Conservation (phyloP, 306 rosid genomes). For the Fragaria iinumae region DNA sequence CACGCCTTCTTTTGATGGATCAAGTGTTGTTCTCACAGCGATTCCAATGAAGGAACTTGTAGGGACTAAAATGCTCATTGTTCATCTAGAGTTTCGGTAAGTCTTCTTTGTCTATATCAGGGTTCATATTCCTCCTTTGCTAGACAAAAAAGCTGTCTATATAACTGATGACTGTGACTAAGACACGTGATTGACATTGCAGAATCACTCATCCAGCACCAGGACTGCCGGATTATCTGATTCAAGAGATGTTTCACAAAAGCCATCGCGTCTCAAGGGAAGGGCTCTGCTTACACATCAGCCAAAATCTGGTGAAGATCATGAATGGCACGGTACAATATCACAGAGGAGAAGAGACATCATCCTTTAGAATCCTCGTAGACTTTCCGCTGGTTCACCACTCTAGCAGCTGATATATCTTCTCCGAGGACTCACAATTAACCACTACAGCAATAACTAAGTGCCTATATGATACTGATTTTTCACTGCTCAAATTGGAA, state of each 20-base stretch:
- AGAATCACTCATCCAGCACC: slow-evolving; percentile 44
- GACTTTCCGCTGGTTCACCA: slow-evolving; percentile 37
- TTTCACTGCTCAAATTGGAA: not conserved
- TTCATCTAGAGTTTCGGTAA: slow-evolving; percentile 44
- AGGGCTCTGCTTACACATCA: slow-evolving; percentile 37
- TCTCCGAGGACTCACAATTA: not conserved
- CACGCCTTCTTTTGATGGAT: slow-evolving; percentile 32
- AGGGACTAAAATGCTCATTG: slow-evolving; percentile 38
- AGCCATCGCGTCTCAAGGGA: slow-evolving; percentile 29
- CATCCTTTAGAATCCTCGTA: slow-evolving; percentile 33
- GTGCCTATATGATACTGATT: not conserved
- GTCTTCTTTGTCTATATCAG: not conserved
- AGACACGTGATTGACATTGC: slow-evolving; percentile 7
- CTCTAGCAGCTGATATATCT: slow-evolving; percentile 4
- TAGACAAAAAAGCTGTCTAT: too few relatives aligned
- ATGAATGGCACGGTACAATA: slow-evolving; percentile 50
- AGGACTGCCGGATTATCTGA: slow-evolving; percentile 36
- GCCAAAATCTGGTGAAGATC: slow-evolving; percentile 44
- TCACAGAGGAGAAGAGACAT: slow-evolving; percentile 34
- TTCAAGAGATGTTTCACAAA: slow-evolving; percentile 39
- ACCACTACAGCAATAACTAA: not conserved
- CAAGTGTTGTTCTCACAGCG: slow-evolving; percentile 20
- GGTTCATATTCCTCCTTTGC: not conserved
- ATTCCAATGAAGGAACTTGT: slow-evolving; percentile 34
- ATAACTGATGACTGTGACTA: not conserved